Conservation (phyloP, 192 early-diverging fungal species). For the Rhizophagus prolifer region DNA sequence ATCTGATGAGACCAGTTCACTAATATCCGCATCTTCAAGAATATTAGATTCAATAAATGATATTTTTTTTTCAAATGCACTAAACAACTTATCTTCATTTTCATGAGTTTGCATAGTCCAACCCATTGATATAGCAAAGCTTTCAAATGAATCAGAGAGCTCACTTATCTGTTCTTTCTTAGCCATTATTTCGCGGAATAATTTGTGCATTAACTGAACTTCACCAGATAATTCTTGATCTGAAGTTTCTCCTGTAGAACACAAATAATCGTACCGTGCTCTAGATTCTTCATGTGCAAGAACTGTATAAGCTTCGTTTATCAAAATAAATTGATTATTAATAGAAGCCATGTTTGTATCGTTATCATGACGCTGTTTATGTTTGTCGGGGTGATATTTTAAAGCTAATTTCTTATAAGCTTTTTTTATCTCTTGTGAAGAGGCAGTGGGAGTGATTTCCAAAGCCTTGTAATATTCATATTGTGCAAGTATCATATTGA, state of each 20-base stretch:
- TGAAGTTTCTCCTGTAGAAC: not conserved
- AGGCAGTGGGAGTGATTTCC: slow-evolving; percentile 72
- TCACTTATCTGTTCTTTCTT: slow-evolving; percentile 18
- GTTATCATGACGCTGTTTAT: not conserved
- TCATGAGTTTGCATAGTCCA: not conserved
- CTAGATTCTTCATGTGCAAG: slow-evolving; percentile 9
- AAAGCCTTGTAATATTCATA: slow-evolving; percentile 80
- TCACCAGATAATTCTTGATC: not conserved
- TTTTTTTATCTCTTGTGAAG: slow-evolving; percentile 91
- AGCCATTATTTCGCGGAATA: slow-evolving; percentile 22
- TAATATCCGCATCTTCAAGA: not conserved
- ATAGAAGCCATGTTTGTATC: not conserved
- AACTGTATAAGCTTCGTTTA: slow-evolving; percentile 21
- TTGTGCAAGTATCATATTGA: too few species aligned
- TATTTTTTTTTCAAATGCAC: slow-evolving; percentile 18
- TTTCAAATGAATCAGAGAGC: not conserved
- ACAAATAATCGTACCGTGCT: not conserved
- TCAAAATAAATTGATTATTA: slow-evolving; percentile 22
- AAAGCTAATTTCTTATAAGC: slow-evolving; percentile 97
- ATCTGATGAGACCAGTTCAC: not conserved
- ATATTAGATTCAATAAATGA: slow-evolving; percentile 22
- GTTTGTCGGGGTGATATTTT: slow-evolving; percentile 85
- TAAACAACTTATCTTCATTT: not conserved
- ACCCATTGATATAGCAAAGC: not conserved
- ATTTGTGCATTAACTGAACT: not conserved